These are phyloP conservation scores for Physcomitrium patens DNA, from an alignment of 225 moss, liverwort and hornwort genomes.

Conservation along the genomic window DNA sequence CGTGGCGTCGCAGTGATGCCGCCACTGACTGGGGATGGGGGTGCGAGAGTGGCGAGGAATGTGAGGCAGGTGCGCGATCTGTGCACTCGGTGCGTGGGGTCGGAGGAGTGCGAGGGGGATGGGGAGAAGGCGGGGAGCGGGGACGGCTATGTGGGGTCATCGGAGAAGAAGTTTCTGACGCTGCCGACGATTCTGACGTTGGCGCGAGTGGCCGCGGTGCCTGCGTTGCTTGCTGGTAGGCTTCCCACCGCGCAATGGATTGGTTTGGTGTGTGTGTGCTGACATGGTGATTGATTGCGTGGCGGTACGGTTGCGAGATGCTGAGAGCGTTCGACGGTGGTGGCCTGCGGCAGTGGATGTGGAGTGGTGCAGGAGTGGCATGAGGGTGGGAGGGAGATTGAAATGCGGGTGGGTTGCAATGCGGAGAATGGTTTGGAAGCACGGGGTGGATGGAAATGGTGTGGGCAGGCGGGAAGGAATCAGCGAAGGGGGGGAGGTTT, in stretches of 20 bases:
- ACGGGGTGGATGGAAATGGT: neutral
- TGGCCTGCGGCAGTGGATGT: too few relatives aligned
- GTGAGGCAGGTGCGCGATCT: neutral
- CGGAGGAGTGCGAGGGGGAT: neutral
- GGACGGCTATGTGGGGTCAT: neutral
- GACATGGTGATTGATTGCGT: too few relatives aligned
- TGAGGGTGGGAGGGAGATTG: too few relatives aligned
- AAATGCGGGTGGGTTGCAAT: too few relatives aligned
- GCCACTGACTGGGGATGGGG: conserved; percentile 2
- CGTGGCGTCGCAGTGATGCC: conserved; percentile 34
- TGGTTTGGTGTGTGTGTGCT: neutral
- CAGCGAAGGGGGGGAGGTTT: conserved; percentile 6
- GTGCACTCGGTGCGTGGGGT: conserved; percentile 30
- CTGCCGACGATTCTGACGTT: conserved; percentile 89
- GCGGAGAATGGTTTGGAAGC: neutral
- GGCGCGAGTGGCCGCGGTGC: conserved; percentile 85
- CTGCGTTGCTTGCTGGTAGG: conserved; percentile 82
- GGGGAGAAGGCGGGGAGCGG: neutral
- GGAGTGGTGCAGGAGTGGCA: too few relatives aligned
- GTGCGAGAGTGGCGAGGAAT: conserved; percentile 9
- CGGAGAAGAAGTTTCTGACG: conserved; percentile 69
- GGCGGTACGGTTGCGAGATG: too few relatives aligned
- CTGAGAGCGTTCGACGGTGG: too few relatives aligned
- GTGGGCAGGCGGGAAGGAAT: neutral
- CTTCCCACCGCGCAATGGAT: neutral